Conservation (phyloP, 169 alveolate genomes). For the Plasmodium adleri region DNA sequence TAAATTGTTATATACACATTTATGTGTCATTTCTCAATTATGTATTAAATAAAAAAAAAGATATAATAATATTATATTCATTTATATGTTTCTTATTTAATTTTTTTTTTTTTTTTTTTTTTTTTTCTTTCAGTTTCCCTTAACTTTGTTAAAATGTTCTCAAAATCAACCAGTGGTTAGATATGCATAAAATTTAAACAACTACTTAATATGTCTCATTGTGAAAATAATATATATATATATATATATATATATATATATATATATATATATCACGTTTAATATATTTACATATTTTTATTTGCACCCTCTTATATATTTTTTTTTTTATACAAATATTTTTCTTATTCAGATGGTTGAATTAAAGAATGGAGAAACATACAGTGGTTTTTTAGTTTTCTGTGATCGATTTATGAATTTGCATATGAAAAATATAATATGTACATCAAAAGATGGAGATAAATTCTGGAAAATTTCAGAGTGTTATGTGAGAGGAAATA, state of each 20-base stretch:
- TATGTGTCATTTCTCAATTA: too few relatives aligned
- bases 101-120: background rate
- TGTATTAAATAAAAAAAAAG: too few relatives aligned
- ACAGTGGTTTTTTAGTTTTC: slow-evolving; percentile 87
- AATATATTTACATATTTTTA: slow-evolving; percentile 1
- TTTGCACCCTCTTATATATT: background rate
- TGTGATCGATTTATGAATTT: slow-evolving; percentile 90
- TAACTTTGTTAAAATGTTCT: slow-evolving; percentile 87
- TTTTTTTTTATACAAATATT: background rate
- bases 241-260: background rate
- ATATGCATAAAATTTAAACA: slow-evolving; percentile 6
- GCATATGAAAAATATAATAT: slow-evolving; percentile 87
- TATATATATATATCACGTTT: background rate
- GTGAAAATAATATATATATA: background rate
- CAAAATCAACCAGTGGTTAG: slow-evolving; percentile 90
- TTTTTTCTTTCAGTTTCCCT: slow-evolving; percentile 83
- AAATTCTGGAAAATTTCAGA: slow-evolving; percentile 87
- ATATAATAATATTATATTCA: too few relatives aligned
- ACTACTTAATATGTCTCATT: background rate
- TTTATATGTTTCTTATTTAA: too few relatives aligned
- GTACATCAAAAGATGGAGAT: slow-evolving; percentile 89
- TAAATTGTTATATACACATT: too few relatives aligned
- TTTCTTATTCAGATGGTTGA: slow-evolving; percentile 84
- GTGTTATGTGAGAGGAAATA: slow-evolving; percentile 89
- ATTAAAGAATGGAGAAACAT: slow-evolving; percentile 89